Evolutionary conservation across 345 rosid genomes (phyloP), one percentile per base, ranked within the genome.

Genomic region (Limnanthes douglasii): DNA sequence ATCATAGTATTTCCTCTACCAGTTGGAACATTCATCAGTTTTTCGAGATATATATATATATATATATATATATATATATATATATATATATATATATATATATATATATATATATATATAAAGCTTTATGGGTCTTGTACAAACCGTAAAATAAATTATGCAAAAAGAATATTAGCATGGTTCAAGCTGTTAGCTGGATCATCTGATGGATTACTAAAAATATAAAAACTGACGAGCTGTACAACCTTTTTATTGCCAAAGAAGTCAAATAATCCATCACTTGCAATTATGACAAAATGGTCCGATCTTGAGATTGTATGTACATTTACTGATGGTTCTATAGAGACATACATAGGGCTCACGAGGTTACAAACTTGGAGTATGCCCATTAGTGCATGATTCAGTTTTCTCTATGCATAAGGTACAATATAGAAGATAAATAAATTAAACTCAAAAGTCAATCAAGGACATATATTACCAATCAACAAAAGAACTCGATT

Each of bases 121-220:
- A 19, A 47, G 1, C 8, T 12, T 1, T 11, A 4, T 9, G 39
- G 30, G 15, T 6, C 15, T 26, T 3, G 42, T 14, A 6, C 15
- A 51, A 29, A n/a, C n/a, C 31, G 9, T 11, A 4, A 1, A 11
- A 8, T 2, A 3, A 21, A 1, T 20, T 2, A 2, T 16, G 2
- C 2, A 18, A 6, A 36, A n/a, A 18, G 11, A 36, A 19, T 3
- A 5, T n/a, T n/a, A n/a, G n/a, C n/a, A n/a, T n/a, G n/a, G n/a
- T n/a, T n/a, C n/a, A n/a, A n/a, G n/a, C n/a, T n/a, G 65, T 90
- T 90, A 22, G 98, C 95, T 0, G 98, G 98, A 68, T 90, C 98
- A 34, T 92, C 85, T 9, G 38, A 57, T 8, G 86, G 86, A 44
- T 69, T 62, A 41, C 47, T 67, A 26, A 53, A 57, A 37, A 84